A percentile compares a stretch with the other conserved stretches of the same genome.
phyloP scores from a whole-genome alignment of 768 basidiomycete species.

The Guyanaporus albipodus region DNA sequence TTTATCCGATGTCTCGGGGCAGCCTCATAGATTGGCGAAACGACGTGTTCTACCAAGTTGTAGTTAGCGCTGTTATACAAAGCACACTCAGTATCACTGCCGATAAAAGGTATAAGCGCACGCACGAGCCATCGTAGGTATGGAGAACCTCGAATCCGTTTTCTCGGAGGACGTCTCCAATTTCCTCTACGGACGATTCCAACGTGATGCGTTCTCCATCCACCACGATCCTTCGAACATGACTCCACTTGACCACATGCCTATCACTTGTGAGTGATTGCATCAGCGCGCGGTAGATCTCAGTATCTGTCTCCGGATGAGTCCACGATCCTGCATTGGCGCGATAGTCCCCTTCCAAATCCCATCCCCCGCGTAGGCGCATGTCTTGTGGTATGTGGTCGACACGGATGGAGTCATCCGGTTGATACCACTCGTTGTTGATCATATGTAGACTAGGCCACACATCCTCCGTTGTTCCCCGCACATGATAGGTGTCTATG shows the following conservation, averaged over 20 bases:
- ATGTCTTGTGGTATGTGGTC: slow-evolving; percentile 33
- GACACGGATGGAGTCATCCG: slow-evolving; percentile 32
- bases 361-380: slow-evolving; percentile 33
- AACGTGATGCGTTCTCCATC: slow-evolving; percentile 20
- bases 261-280: slow-evolving; percentile 6
- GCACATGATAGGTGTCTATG: slow-evolving; percentile 31
- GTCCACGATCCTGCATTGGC: slow-evolving; percentile 22
- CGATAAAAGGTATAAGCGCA: background rate
- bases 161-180: slow-evolving; percentile 32
- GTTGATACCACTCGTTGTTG: slow-evolving; percentile 39
- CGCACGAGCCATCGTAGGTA: slow-evolving; percentile 41
- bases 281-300: slow-evolving; percentile 18
- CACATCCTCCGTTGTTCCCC: slow-evolving; percentile 9
- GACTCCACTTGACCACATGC: slow-evolving; percentile 24
- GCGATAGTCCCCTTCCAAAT: slow-evolving; percentile 7
- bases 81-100: background rate
- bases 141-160: slow-evolving; percentile 41
- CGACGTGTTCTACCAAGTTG: slow-evolving; percentile 39
- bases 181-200: slow-evolving; percentile 22
- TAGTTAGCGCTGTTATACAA: slow-evolving; percentile 28
- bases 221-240: slow-evolving; percentile 18
- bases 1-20: slow-evolving; percentile 31
- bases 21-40: slow-evolving; percentile 33
- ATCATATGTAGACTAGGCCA: slow-evolving; percentile 31
- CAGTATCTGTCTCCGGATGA: slow-evolving; percentile 8